Base-by-base conservation (phyloP, 345 rosid species). In the Moringa oleifera region DNA sequence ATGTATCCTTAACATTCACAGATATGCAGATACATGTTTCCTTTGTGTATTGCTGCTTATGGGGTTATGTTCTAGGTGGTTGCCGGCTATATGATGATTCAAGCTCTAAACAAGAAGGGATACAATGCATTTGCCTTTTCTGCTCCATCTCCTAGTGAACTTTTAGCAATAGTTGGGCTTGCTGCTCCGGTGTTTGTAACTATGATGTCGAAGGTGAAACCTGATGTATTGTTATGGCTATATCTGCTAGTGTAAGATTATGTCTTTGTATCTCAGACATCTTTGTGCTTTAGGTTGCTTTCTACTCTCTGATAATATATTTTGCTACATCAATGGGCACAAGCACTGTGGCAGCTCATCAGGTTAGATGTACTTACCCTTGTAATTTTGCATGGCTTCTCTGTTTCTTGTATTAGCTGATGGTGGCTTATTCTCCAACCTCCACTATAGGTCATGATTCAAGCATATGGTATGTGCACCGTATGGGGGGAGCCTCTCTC, bases 241-340 rank as follows among this genome's bases (percentile, higher is more conserved):
- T 60, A 23, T 28, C 59, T 56, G 41, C 36, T 63, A 68, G 51
- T 46, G 12, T 16, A 51, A 8, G 54, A 53, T 57, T 6, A 10
- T 58, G 46, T 61, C 46, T 25, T 51, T 52, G 59, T 45, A 22
- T 73, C 59, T 55, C 67, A 72, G 65, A 41, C 6, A 21, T 54
- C 65, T 73, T n/a, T 17, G 66, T 70, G 23, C 69, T 63, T 64
- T 71, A 93, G 97, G 90, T 82, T 71, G 83, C 78, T 58, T 88
- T 90, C 74, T 90, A 85, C 73, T 74, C 91, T 18, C 83, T 94
- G 71, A 74, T 90, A 45, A 81, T 86, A 60, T 90, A 94, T 69
- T 83, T 83, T 49, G 96, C 95, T 20, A 90, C 99, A 41, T 75
- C 99, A 51, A 86, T 88, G 96, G 96, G 99, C 18, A 86, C 90